Evolutionary conservation across 352 stramenopile genomes (phyloP).

Genomic region (Peronospora farinosa): DNA sequence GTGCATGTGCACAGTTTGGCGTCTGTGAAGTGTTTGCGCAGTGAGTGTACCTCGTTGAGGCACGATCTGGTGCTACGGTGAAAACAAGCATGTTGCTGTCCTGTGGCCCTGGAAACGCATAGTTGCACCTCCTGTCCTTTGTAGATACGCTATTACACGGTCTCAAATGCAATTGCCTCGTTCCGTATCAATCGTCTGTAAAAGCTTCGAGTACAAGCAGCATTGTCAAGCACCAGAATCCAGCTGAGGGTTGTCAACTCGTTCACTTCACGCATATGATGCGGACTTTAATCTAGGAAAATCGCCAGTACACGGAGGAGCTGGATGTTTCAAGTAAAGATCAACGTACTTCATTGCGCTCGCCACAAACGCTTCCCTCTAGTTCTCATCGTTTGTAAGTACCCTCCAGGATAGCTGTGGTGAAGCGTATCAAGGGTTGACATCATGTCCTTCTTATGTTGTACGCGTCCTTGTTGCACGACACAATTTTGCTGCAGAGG

Average conservation of each 20-base stretch:
- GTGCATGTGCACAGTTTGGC: slow-evolving; percentile 10
- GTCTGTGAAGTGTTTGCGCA: slow-evolving; percentile 3
- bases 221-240: slow-evolving; percentile 33
- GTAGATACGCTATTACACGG: slow-evolving; percentile 67
- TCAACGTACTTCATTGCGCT: no score
- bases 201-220: slow-evolving; percentile 26
- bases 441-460: no score
- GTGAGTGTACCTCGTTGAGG: not conserved
- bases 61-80: slow-evolving; percentile 1
- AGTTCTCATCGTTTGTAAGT: no score
- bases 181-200: slow-evolving; percentile 53
- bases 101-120: not conserved
- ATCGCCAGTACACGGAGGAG: no score
- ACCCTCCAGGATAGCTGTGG: no score
- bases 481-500: no score
- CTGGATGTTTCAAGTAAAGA: no score
- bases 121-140: not conserved
- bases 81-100: slow-evolving; percentile 16
- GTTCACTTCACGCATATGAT: slow-evolving; percentile 71
- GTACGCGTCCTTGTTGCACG: no score
- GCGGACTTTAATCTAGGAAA: no score
- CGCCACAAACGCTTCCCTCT: no score
- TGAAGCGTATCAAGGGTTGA: no score
- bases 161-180: slow-evolving; percentile 55
- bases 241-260: slow-evolving; percentile 23